Evolutionary conservation across 768 basidiomycete genomes (phyloP), one percentile per base, ranked within the genome.

Genomic region (Rhodotorula paludigena): DNA sequence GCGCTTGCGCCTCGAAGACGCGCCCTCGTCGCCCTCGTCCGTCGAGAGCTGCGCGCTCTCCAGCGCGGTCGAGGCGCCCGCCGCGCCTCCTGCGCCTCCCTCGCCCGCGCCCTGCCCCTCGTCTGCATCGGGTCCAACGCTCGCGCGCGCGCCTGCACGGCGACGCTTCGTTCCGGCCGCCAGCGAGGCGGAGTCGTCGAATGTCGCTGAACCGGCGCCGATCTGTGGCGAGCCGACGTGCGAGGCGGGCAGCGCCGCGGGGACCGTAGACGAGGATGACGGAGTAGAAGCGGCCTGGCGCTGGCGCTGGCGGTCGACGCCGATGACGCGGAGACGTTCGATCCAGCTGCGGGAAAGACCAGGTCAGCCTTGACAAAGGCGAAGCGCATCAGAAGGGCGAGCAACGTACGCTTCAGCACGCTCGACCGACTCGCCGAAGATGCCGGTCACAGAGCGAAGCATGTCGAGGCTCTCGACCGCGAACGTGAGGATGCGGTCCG

Each of bases 381-480:
- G 3, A 35, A 28, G 20, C 5, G 9, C n/a, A 49, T 25, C 21
- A 11, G 39, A 20, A 42, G 38, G 36, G 36, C 3, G 36, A 18
- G 21, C 14, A 49, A 74, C 77, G 35, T 30, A 90, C 85, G 87
- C 84, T 77, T 93, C 92, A 38, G 91, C 92, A 61, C 87, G 82
- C 77, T 92, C 90, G 77, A 93, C 80, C 69, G 86, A 89, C 68
- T 92, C 92, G 74, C 86, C 87, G 67, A 93, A 88, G 32, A 93
- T 89, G 8, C 84, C 83, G n/a, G 89, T 89, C 36, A 92, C 89
- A 36, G 89, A 85, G 36, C 87, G 82, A 82, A 94, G 86, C 90
- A 92, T 93, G 75, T 94, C 91, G 78, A 94, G 76, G 75, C 90
- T 92, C 80, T 94, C 92, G 21, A 88, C 88, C 20, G 92, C 90